These are phyloP conservation scores for Spinellus fusiger DNA, from an alignment of 192 early-diverging fungal genomes.

Conservation along the genomic window DNA sequence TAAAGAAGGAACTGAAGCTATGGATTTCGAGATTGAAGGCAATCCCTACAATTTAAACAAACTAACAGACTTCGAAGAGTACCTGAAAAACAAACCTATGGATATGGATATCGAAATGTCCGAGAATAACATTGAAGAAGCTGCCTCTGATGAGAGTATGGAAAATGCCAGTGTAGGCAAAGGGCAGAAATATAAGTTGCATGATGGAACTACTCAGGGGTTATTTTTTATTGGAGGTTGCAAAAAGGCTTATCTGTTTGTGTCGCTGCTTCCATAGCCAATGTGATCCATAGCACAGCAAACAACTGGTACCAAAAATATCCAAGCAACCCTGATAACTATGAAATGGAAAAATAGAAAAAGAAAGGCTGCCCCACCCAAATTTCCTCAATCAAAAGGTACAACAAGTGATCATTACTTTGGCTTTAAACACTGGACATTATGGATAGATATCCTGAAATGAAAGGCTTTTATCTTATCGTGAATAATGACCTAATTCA, in stretches of 20 bases:
- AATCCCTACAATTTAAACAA: not conserved
- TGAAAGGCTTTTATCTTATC: no score
- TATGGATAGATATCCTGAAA: no score
- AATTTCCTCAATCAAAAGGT: not conserved
- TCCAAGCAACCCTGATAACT: not conserved
- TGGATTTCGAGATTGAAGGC: slow-evolving; percentile 5
- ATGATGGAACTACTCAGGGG: not conserved
- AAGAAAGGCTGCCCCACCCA: not conserved
- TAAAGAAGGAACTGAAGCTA: not conserved
- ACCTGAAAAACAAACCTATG: slow-evolving; percentile 4
- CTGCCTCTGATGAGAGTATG: not conserved
- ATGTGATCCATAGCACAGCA: no score
- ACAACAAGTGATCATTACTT: not conserved
- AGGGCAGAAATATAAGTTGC: no score
- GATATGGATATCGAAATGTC: not conserved
- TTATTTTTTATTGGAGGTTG: not conserved
- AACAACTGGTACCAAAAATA: not conserved
- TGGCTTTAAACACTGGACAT: no score
- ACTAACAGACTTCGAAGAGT: slow-evolving; percentile 3
- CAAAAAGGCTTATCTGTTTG: not conserved
- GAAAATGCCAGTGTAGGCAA: not conserved
- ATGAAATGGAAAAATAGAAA: not conserved
- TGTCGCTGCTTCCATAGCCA: not conserved
- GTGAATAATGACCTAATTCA: no score
- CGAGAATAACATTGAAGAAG: slow-evolving; percentile 1